Percentiles rank a stretch among this genome's conserved stretches.
Conservation (phyloP, 129 eudicot species). For the Flaveria trinervia region DNA sequence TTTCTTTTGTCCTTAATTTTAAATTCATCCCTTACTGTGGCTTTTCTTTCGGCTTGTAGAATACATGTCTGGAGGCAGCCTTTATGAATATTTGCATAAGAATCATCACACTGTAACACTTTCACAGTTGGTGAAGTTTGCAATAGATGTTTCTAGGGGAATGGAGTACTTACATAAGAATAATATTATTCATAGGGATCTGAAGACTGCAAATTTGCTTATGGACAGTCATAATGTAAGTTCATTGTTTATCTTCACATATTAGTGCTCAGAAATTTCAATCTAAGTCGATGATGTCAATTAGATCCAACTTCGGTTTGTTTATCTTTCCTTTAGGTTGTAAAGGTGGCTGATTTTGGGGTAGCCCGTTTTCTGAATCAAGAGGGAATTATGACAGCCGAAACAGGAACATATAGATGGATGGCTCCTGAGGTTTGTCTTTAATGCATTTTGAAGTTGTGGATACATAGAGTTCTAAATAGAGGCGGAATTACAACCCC, state of each 20-base stretch:
- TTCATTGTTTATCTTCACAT: neutral
- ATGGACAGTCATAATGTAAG: slow-evolving; percentile 73
- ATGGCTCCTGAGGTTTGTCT: slow-evolving; percentile 96
- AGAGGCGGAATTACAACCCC: slow-evolving; percentile 7
- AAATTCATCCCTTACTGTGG: neutral
- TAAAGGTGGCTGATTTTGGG: slow-evolving; percentile 98
- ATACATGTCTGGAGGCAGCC: slow-evolving; percentile 94
- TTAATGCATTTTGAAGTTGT: neutral
- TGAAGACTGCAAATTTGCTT: slow-evolving; percentile 91
- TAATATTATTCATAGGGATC: slow-evolving; percentile 83
- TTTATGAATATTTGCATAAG: slow-evolving; percentile 74
- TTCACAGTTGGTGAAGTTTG: slow-evolving; percentile 68
- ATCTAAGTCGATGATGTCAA: neutral
- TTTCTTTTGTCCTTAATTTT: neutral
- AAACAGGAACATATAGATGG: slow-evolving; percentile 99
- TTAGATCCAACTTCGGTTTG: slow-evolving; percentile 1
- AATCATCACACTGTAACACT: slow-evolving; percentile 50
- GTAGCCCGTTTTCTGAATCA: slow-evolving; percentile 87
- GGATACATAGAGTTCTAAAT: neutral
- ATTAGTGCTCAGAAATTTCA: neutral
- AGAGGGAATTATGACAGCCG: slow-evolving; percentile 98
- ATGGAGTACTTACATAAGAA: slow-evolving; percentile 89
- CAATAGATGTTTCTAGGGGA: slow-evolving; percentile 81
- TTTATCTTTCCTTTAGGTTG: slow-evolving; percentile 53
- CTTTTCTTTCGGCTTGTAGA: slow-evolving; percentile 48